Conservation (phyloP, 1,139 yeast species). For the Candida sojae region DNA sequence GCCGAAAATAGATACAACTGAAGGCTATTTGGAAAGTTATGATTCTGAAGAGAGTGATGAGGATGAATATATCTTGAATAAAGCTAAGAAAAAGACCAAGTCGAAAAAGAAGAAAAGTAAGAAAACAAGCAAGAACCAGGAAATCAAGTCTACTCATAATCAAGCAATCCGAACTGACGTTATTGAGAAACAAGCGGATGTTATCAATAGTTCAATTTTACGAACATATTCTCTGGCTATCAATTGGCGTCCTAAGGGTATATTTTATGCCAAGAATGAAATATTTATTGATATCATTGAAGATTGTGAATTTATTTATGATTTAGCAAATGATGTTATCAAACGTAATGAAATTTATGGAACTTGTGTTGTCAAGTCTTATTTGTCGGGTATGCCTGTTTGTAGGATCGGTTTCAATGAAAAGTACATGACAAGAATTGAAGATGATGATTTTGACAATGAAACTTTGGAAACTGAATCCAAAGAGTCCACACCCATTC, state of each 20-base stretch:
- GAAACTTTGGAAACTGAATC: conserved; percentile 6
- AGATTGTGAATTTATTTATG: conserved; percentile 41
- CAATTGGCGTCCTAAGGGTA: conserved; percentile 52
- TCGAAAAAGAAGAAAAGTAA: conserved; percentile 12
- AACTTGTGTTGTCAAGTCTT: conserved; percentile 38
- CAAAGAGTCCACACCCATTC: conserved; percentile 3
- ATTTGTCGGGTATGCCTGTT: conserved; percentile 49
- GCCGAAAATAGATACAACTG: conserved; percentile 19
- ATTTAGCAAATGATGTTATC: conserved; percentile 29
- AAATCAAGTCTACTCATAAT: conserved; percentile 41
- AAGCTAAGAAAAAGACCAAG: conserved; percentile 12
- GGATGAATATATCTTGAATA: conserved; percentile 18
- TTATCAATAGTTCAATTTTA: conserved; percentile 60
- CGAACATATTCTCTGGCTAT: conserved; percentile 46
- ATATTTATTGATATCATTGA: conserved; percentile 47
- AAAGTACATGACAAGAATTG: conserved; percentile 30
- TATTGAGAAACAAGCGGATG: conserved; percentile 24
- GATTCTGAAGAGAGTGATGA: conserved; percentile 16
- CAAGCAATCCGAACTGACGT: conserved; percentile 39
- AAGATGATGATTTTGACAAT: conserved; percentile 17
- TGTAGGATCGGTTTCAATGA: conserved; percentile 49
- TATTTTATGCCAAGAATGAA: conserved; percentile 48
- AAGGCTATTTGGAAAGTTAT: background rate
- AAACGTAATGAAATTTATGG: conserved; percentile 41
- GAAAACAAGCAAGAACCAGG: conserved; percentile 16